Base-by-base conservation (phyloP, 2,329 filamentous ascomycete species). In the Periconia sp. region DNA sequence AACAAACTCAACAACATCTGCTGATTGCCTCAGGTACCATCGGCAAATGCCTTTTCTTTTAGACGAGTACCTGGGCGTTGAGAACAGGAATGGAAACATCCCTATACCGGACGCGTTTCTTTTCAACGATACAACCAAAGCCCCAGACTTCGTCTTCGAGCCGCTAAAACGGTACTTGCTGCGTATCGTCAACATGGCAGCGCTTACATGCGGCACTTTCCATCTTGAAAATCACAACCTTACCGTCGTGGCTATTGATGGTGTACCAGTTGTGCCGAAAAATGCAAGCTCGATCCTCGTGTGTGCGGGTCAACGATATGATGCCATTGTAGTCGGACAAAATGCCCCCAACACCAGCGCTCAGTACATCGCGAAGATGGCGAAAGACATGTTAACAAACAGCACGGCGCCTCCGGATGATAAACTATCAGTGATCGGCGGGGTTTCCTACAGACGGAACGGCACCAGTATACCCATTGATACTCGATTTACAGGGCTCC, bases 121-220 rank as follows among this genome's bases (percentile, higher is more conserved):
- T 42, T 81, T 91, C 70, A 91, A 92, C 64, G 89, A 92, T 57
- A 85, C 84, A 20, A 0, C 80, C 2, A 45, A 82, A 53, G 82
- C 87, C 52, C 72, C 85, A 2, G 81, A 76, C 2, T 73, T 91
- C 37, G 61, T 78, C 0, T 82, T 92, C 2, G 62, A 86, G 7
- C 74, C 63, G 13, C 82, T 83, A 2, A 90, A 84, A 67, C 92
- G 87, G 0, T 92, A 92, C 57, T 74, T 90, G 15, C 80, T 92
- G 63, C 85, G 86, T 37, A 77, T 91, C 50, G 76, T 90, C 59
- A 91, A 89, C 62, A 82, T 90, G 41, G 87, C 85, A 9, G 88
- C 87, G 19, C 90, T 90, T 73, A 73, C 75, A 1, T 75, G 73
- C 7, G 75, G 79, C 49, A 74, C 74, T 49, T 76, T 81, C 54